phyloP scores from a whole-genome alignment of 2,329 filamentous ascomycete genomes.

The Triangularia setosa region DNA sequence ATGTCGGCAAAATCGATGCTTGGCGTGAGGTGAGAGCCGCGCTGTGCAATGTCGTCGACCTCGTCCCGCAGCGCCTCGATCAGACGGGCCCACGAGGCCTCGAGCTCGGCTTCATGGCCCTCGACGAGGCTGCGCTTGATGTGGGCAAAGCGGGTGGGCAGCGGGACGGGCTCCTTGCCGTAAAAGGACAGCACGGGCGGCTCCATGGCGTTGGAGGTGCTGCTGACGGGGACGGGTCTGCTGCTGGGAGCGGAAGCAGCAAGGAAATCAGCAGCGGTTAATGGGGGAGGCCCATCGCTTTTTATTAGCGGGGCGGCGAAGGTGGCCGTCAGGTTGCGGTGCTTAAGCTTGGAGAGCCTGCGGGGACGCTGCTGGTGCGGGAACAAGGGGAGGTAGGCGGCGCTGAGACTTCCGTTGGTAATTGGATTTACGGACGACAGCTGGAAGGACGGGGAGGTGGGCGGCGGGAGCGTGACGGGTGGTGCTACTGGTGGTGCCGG shows the following conservation, averaged over 20 bases:
- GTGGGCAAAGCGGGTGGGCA: constrained; percentile 54
- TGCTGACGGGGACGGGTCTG: constrained; percentile 8
- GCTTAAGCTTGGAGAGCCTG: constrained; percentile 29
- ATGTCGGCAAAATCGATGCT: constrained; percentile 53
- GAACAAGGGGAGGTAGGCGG: constrained; percentile 17
- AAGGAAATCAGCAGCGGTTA: neutral
- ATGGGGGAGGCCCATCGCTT: constrained; percentile 9
- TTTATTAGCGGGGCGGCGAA: constrained; percentile 15
- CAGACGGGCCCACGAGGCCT: constrained; percentile 53
- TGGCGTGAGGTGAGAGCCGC: constrained; percentile 51
- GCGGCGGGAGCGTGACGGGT: constrained; percentile 8
- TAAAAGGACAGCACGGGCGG: constrained; percentile 54
- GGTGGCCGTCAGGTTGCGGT: constrained; percentile 25
- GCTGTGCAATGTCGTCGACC: constrained; percentile 48
- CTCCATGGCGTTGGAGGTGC: constrained; percentile 35
- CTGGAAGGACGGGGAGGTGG: constrained; percentile 11
- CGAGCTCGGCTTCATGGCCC: constrained; percentile 51
- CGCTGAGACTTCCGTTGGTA: constrained; percentile 26
- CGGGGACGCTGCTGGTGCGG: constrained; percentile 26
- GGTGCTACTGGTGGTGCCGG: constrained; percentile 4
- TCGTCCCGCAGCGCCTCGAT: constrained; percentile 49
- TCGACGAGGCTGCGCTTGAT: constrained; percentile 53
- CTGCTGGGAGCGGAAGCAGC: neutral
- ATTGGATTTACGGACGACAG: constrained; percentile 11
- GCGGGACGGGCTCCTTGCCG: constrained; percentile 53